Evolutionary conservation across 2,329 filamentous ascomycete species (phyloP), one percentile per base, ranked within the genome.

Genomic region (Sclerotinia glacialis): DNA sequence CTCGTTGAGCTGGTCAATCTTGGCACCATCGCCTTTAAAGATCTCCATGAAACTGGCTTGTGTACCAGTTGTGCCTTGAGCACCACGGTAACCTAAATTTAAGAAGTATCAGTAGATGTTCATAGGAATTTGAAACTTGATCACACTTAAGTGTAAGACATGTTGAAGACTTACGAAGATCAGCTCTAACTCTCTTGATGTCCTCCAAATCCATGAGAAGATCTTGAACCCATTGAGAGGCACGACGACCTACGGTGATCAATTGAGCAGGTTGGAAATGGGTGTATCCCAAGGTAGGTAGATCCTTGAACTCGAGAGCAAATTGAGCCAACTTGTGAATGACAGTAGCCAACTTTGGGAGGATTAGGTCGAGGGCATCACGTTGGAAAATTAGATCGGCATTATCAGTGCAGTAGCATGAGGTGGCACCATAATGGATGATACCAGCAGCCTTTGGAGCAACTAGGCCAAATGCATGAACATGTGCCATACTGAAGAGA

Each of bases 391-490:
- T 92, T 46, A 94, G 80, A 72, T 94, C 91, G 2, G 88, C 83
- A 70, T 93, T 92, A 74, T 93, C 91, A 42, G 69, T 67, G 46
- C 64, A 65, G n/a, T 65, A 65, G 49, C 72, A 74, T 4, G 68
- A 69, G 21, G 73, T 74, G 42, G 74, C 71, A 71, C 89, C 89
- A 77, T 84, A 87, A 77, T 97, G 93, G 68, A 97, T 94, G 72
- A 95, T 90, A 44, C 91, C 91, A 18, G 90, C 91, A 12, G 92
- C 92, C 44, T 86, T 89, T 0, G 91, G 91, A 4, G 90, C 90
- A 68, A 84, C 87, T 71, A 84, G 79, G 4, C 90, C 92, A 77
- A 89, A 94, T 18, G 90, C 88, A 72, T 92, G 86, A 58, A 94
- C 89, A 74, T 90, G 69, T 40, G 61, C 65, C 67, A 67, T 65